Evolutionary conservation across 1,284 basidiomycete genomes (phyloP).

Genomic region (Microbotryum silenes-acaulis): DNA sequence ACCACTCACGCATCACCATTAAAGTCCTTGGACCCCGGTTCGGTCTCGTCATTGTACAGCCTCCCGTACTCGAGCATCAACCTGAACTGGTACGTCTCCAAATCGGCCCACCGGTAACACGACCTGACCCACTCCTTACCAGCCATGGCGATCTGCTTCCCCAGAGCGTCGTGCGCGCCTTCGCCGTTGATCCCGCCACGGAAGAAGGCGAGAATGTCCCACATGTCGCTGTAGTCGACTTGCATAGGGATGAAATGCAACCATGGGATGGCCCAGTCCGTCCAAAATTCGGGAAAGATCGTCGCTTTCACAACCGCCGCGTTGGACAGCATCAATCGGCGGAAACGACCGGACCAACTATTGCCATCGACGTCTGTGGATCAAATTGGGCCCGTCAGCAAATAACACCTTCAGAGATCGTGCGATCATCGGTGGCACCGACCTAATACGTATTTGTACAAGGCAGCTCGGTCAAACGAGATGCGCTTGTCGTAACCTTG

Average conservation of each 20-base stretch:
- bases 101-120: conserved; percentile 30
- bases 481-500: conserved; percentile 33
- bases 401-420: too few species aligned
- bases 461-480: conserved; percentile 27
- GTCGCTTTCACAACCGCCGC: conserved; percentile 36
- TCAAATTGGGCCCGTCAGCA: neutral
- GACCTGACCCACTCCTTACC: conserved; percentile 35
- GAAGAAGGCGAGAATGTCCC: conserved; percentile 55
- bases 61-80: conserved; percentile 33
- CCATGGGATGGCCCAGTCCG: conserved; percentile 32
- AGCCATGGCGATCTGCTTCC: conserved; percentile 32
- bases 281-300: conserved; percentile 36
- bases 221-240: conserved; percentile 45
- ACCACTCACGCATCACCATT: conserved; percentile 22
- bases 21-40: conserved; percentile 32
- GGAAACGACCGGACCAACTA: conserved; percentile 40
- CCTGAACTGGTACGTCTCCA: conserved; percentile 32
- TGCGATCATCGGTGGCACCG: neutral
- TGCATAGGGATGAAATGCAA: conserved; percentile 41
- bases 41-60: conserved; percentile 31
- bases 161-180: conserved; percentile 34
- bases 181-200: conserved; percentile 40
- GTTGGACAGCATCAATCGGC: conserved; percentile 38
- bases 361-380: conserved; percentile 44
- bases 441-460: conserved; percentile 34